Percentiles rank a stretch among this genome's conserved stretches.
These are phyloP conservation scores for Chlamydomonas incerta DNA, from an alignment of 139 green algal genomes.

Conservation along the genomic window DNA sequence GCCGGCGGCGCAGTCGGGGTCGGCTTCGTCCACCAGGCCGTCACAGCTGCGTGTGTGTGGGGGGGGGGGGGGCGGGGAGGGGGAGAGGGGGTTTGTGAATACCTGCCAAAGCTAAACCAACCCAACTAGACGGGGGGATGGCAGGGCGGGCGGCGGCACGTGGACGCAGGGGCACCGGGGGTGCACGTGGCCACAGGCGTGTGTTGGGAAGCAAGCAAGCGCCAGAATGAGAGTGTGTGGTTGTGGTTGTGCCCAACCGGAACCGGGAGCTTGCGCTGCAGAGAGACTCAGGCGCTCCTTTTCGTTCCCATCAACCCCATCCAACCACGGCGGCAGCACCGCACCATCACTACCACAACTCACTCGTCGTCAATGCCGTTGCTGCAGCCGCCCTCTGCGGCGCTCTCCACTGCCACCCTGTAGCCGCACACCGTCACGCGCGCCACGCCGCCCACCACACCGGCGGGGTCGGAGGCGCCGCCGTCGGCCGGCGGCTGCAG, in stretches of 20 bases:
- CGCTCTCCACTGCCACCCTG: neutral
- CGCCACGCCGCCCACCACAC: slow-evolving; percentile 5
- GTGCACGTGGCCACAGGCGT: too few relatives aligned
- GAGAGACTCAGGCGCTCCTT: too few relatives aligned
- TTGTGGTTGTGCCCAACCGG: neutral
- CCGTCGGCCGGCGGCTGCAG: neutral
- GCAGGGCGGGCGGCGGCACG: too few relatives aligned
- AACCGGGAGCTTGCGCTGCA: too few relatives aligned
- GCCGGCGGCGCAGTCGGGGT: slow-evolving; percentile 13
- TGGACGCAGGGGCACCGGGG: too few relatives aligned
- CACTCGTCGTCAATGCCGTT: slow-evolving; percentile 25
- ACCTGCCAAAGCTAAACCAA: too few relatives aligned
- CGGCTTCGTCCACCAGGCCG: neutral
- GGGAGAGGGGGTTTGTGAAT: too few relatives aligned
- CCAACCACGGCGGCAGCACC: too few relatives aligned
- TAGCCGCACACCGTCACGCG: neutral
- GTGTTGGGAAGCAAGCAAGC: too few relatives aligned
- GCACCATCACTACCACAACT: neutral
- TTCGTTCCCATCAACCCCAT: too few relatives aligned
- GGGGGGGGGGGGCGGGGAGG: neutral
- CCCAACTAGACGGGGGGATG: too few relatives aligned
- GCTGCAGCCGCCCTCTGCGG: neutral
- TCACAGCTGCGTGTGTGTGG: slow-evolving; percentile 23
- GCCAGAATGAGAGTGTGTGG: too few relatives aligned
- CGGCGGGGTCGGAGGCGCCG: neutral